Evolutionary conservation across 805 yeast species (phyloP), one percentile per base, ranked within the genome.

Genomic region (Soucietia sequanensis): DNA sequence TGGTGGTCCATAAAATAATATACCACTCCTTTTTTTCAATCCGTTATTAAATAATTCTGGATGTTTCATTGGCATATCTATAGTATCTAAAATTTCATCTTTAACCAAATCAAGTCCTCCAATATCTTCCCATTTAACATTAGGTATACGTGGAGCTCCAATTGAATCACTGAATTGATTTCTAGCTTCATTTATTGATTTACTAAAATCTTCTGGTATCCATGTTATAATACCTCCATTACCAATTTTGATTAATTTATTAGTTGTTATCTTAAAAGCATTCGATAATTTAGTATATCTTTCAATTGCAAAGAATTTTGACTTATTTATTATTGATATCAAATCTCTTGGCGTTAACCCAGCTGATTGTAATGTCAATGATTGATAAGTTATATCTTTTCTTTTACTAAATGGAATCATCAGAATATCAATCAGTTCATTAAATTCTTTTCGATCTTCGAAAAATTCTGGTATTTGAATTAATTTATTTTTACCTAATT

Each of bases 1-100:
- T 0, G 99, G 99, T 0, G 99, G 99, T 0, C 99, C 99, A 62
- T 93, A 93, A 57, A 93, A 89, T 43, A 93, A 63, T 24, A 93
- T 85, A 31, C 99, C 99, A 52, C 95, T 82, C 60, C 99, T 75
- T 56, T 91, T 91, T 58, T 93, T 91, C 56, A 93, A 76, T 0
- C 98, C 98, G 30, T 81, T 80, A 33, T 80, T 75, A 60, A 91
- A 91, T 37, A 93, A 65, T 46, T 88, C 95, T 0, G 98, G 98
- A 55, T 85, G 90, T 50, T 86, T 88, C 54, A 91, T 68, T 2
- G 99, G 99, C 84, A 91, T 78, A 48, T 91, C 98, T 41, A 93
- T 90, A 0, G 99, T 91, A 53, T 93, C 99, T 56, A 90, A 64
- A 47, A 93, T 91, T 50, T 91, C 97, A 48, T 81, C 89, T 55